A percentile compares a stretch with the other conserved stretches of the same genome.
phyloP scores from a whole-genome alignment of 768 basidiomycete species.

The Lactifluus echinatus region DNA sequence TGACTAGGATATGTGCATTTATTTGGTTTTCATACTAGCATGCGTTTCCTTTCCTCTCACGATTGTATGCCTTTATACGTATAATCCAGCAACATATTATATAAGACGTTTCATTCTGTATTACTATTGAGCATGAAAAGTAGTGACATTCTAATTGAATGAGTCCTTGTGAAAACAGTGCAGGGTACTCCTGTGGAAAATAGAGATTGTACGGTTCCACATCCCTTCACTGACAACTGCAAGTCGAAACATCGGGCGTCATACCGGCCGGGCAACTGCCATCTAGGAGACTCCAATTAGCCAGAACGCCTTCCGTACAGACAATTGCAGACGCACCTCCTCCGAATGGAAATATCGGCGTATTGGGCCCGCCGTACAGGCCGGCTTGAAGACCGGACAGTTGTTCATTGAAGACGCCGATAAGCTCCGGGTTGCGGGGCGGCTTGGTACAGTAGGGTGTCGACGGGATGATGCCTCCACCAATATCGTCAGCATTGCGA shows the following conservation, averaged over 20 bases:
- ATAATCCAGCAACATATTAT: slow-evolving; percentile 6
- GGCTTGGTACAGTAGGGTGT: slow-evolving; percentile 48
- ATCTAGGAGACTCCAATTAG: slow-evolving; percentile 23
- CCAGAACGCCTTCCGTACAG: background rate
- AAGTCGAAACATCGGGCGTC: slow-evolving; percentile 33
- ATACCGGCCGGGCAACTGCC: slow-evolving; percentile 40
- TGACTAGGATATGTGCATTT: background rate
- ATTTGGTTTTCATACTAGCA: background rate
- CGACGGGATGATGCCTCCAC: slow-evolving; percentile 34
- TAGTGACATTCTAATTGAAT: background rate
- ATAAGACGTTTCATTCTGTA: slow-evolving; percentile 7
- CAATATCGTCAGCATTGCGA: slow-evolving; percentile 36
- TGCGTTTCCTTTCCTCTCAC: background rate
- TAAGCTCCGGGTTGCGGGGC: slow-evolving; percentile 41
- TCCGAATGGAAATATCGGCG: slow-evolving; percentile 39
- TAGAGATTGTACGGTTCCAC: background rate
- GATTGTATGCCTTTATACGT: slow-evolving; percentile 14
- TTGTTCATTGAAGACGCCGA: slow-evolving; percentile 44
- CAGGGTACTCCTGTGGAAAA: background rate
- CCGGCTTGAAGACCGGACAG: slow-evolving; percentile 44
- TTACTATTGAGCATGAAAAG: background rate
- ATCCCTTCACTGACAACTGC: slow-evolving; percentile 29
- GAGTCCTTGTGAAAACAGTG: too few relatives aligned
- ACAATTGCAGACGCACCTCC: slow-evolving; percentile 28
- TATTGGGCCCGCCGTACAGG: slow-evolving; percentile 42